Base-by-base conservation (phyloP, 805 yeast genomes). In the Grigorovia humatica region DNA sequence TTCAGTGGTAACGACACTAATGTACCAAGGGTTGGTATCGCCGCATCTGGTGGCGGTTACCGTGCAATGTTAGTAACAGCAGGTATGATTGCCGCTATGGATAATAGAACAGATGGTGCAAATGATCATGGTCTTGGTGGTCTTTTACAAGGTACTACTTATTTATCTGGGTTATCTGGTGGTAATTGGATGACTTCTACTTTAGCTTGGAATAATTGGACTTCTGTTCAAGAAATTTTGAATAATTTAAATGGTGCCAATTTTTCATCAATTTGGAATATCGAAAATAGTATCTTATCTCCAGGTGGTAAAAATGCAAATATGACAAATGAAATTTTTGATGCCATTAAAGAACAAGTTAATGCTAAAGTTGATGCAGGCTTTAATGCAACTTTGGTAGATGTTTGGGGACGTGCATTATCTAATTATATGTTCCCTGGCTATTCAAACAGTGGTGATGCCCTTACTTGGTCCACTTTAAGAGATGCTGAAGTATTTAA, bases 21-120 rank as follows among this genome's bases (percentile, higher is more conserved):
- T 49, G 54, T 53, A 41, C 67, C 69, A 48, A 73, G 75, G 48
- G 70, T 85, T 48, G 89, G 80, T 4, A 57, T 78, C 30, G 82
- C 89, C 12, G 80, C 82, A 57, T 76, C 87, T 12, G 96, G 96
- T 48, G 96, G 96, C 63, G 96, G 96, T 4, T 88, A 86, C 66
- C 76, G 96, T 56, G 95, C 96, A 40, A 87, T 89, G 88, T 70
- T 88, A 46, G 70, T 74, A 50, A 96, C 95, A 4, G 96, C 95
- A 15, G 96, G 96, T 42, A 80, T 82, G 64, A 69, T 88, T 23
- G 73, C 91, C 2, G 96, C 91, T 0, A 68, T 86, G 84, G 96
- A 88, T 64, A 79, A 81, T 60, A 72, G 95, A 57, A 82, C 93
- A 2, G 67, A 60, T 11, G 77, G 75, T 51, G 75, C 81, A 15